Evolutionary conservation across 1,139 yeast species (phyloP).

Genomic region (Yamadazyma diddensiae): DNA sequence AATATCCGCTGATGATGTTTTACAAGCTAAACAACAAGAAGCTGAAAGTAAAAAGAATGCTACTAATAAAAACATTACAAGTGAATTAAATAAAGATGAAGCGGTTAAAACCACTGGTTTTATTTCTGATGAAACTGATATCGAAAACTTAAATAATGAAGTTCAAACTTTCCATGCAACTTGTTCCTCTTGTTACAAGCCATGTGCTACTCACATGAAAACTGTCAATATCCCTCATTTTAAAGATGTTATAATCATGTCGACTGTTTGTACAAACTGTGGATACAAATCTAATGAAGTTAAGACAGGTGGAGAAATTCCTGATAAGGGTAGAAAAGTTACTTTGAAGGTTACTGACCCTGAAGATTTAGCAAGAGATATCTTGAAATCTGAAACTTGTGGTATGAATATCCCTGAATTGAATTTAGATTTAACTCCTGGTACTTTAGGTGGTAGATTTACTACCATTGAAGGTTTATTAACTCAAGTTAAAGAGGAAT

Average conservation of each 20-base stretch:
- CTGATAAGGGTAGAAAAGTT: slow-evolving; percentile 76
- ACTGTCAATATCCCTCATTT: slow-evolving; percentile 96
- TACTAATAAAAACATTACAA: slow-evolving; percentile 29
- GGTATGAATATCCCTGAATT: slow-evolving; percentile 84
- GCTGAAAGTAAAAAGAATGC: slow-evolving; percentile 38
- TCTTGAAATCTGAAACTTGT: slow-evolving; percentile 92
- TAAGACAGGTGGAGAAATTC: slow-evolving; percentile 97
- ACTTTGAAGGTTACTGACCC: slow-evolving; percentile 80
- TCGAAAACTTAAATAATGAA: slow-evolving; percentile 81
- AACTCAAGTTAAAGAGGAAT: slow-evolving; percentile 84
- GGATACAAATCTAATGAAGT: slow-evolving; percentile 98
- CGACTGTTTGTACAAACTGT: slow-evolving; percentile 87
- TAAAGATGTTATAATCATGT: slow-evolving; percentile 95
- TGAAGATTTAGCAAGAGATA: slow-evolving; percentile 92
- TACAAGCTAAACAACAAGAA: slow-evolving; percentile 46
- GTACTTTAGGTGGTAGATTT: slow-evolving; percentile 97
- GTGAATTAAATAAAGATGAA: slow-evolving; percentile 22
- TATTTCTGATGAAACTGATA: slow-evolving; percentile 68
- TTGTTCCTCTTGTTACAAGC: slow-evolving; percentile 82
- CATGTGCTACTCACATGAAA: slow-evolving; percentile 94
- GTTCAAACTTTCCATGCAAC: slow-evolving; percentile 92
- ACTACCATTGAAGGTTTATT: slow-evolving; percentile 94
- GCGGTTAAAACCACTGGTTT: slow-evolving; percentile 48
- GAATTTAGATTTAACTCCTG: slow-evolving; percentile 87
- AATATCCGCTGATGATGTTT: slow-evolving; percentile 74